Base-by-base conservation (phyloP, 75 land plant genomes). In the Picea glauca region DNA sequence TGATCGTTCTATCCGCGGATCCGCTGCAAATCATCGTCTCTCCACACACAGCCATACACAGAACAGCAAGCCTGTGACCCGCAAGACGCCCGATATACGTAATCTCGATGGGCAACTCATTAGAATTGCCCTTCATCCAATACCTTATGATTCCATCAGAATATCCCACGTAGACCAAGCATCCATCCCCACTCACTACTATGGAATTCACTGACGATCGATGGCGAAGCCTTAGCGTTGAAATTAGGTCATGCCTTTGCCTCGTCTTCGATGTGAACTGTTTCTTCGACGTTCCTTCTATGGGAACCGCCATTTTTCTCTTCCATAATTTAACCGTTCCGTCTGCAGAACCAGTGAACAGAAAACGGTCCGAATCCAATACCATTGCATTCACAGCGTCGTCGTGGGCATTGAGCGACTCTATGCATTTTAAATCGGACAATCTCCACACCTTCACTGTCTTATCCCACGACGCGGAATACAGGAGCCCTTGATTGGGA, bases 361-460 rank as follows among this genome's bases (percentile, higher is more conserved):
- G 58, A 32, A 63, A 78, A 0, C 80, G 78, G 13, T 30, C 9
- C 18, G 7, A 18, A 18, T 58, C 78, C 4, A 67, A 60, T 0
- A 59, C 86, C 31, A 85, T 60, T 31, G 86, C 78, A 58, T 78
- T 85, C 18, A 85, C 79, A 6, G 87, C 84, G 21, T 84, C 89
- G 54, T 65, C 57, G 68, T 82, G 85, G 15, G 85, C 85, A 7
- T 66, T 68, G 75, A 91, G 79, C 30, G 90, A 86, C 80, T 86
- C 93, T 0, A 91, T 54, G 79, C 87, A 88, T 58, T 77, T 80
- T 72, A 62, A 31, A 68, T 64, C 74, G 12, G 78, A 60, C 59
- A 84, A 61, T 40, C 84, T 61, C 94, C 94, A 92, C 26, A 89
- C 88, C 85, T 92, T 92, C 50, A 92, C 81, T 0, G 90, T 87